These are phyloP conservation scores for Chlamydomonas applanata DNA, from an alignment of 139 green algal species.

Conservation along the genomic window DNA sequence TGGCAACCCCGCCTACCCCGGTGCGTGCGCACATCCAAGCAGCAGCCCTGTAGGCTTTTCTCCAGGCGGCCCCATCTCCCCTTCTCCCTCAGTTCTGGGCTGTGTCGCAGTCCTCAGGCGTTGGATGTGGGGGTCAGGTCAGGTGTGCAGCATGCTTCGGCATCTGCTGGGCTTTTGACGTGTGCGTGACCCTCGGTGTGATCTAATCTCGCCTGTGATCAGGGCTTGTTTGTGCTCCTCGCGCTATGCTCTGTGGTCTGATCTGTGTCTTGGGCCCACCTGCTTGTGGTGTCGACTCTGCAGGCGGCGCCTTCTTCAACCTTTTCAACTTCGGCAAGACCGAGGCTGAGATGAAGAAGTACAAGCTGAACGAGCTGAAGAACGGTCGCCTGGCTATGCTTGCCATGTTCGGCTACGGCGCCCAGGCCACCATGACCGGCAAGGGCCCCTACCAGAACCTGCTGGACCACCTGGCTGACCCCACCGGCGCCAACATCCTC, in stretches of 20 bases:
- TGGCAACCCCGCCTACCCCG: slow-evolving; percentile 92
- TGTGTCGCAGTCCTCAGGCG: background rate
- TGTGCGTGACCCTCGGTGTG: no score
- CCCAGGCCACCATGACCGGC: slow-evolving; percentile 73
- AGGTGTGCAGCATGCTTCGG: background rate
- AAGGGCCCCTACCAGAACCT: slow-evolving; percentile 91
- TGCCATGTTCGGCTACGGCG: slow-evolving; percentile 62
- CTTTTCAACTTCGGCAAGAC: slow-evolving; percentile 81
- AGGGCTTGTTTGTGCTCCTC: no score
- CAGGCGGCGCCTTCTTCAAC: slow-evolving; percentile 96
- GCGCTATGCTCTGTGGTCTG: no score
- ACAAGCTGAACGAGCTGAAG: slow-evolving; percentile 96
- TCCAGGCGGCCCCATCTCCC: background rate
- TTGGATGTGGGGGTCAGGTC: background rate
- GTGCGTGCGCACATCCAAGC: slow-evolving; percentile 33
- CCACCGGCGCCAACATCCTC: slow-evolving; percentile 87
- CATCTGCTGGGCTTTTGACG: background rate
- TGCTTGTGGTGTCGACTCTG: background rate
- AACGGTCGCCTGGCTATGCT: slow-evolving; percentile 91
- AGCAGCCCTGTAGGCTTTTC: background rate
- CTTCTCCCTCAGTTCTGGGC: background rate
- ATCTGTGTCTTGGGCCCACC: no score
- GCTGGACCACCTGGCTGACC: slow-evolving; percentile 84
- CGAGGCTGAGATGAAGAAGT: slow-evolving; percentile 74
- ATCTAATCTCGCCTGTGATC: no score